phyloP scores from a whole-genome alignment of 1,284 basidiomycete genomes.

The Neonothopanus nambi region DNA sequence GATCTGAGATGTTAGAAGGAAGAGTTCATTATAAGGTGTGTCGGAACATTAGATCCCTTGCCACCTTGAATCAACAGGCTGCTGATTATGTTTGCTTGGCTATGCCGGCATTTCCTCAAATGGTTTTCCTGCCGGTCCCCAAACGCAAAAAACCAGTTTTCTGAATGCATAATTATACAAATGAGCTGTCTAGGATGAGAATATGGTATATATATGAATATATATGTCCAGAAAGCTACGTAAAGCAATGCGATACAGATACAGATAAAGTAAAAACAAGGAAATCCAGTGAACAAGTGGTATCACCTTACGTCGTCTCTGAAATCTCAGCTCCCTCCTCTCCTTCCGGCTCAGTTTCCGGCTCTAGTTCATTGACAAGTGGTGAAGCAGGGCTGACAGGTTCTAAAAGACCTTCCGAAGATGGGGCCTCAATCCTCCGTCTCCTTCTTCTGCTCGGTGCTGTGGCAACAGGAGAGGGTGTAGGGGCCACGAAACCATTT shows the following conservation, averaged over 20 bases:
- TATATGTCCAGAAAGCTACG: background rate
- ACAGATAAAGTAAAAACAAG: constrained; percentile 18
- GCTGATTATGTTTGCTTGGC: too few species aligned
- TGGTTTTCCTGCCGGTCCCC: too few species aligned
- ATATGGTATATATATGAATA: too few species aligned
- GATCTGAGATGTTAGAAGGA: too few species aligned
- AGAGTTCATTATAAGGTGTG: too few species aligned
- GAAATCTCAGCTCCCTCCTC: constrained; percentile 7
- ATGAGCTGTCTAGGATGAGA: too few species aligned
- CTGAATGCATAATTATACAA: too few species aligned
- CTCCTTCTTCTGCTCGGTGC: constrained; percentile 33
- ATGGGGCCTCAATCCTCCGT: constrained; percentile 12
- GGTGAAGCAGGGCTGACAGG: constrained; percentile 10
- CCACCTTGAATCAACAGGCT: too few species aligned
- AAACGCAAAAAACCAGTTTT: too few species aligned
- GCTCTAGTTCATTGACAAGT: constrained; percentile 8
- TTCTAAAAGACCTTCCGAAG: constrained; percentile 1
- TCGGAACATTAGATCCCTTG: too few species aligned
- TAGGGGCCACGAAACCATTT: constrained; percentile 44
- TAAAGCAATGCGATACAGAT: constrained; percentile 22
- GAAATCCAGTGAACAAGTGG: constrained; percentile 2
- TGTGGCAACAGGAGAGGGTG: constrained; percentile 38
- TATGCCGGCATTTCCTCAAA: too few species aligned
- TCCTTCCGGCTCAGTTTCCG: constrained; percentile 15
- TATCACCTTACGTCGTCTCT: background rate